These are phyloP conservation scores for Claviceps spartinae DNA, from an alignment of 2,329 filamentous ascomycete genomes.

Conservation along the genomic window DNA sequence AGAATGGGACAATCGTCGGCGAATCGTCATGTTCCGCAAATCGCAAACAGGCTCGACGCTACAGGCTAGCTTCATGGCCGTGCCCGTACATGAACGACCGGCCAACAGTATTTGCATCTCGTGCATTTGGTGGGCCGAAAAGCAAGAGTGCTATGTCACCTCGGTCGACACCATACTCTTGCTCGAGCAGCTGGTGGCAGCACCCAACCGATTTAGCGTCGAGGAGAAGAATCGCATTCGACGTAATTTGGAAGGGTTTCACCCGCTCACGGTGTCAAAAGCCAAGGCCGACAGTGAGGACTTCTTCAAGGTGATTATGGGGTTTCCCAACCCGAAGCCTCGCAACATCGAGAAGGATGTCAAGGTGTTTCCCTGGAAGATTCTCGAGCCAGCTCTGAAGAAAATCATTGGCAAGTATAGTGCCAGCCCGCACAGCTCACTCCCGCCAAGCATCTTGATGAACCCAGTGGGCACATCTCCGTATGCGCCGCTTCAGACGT, in stretches of 20 bases:
- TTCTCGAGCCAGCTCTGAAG: constrained; percentile 72
- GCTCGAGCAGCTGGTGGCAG: constrained; percentile 76
- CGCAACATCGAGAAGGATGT: constrained; percentile 98
- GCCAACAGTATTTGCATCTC: constrained; percentile 87
- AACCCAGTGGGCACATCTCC: constrained; percentile 23
- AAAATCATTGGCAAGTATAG: constrained; percentile 98
- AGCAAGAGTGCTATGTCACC: constrained; percentile 80
- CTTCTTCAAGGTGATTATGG: constrained; percentile 99
- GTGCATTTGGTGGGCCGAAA: constrained; percentile 95
- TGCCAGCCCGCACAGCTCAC: constrained; percentile 30
- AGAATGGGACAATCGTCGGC: constrained; percentile 64
- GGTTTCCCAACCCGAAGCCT: constrained; percentile 85
- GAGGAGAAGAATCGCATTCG: constrained; percentile 98
- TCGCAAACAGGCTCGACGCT: constrained; percentile 72
- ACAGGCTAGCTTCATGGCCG: constrained; percentile 63
- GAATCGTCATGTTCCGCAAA: constrained; percentile 80
- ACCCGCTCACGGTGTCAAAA: constrained; percentile 86
- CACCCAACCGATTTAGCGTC: constrained; percentile 68
- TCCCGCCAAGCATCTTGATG: constrained; percentile 27
- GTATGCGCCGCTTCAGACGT: constrained; percentile 34
- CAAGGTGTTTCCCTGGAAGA: constrained; percentile 96
- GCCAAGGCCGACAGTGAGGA: constrained; percentile 84
- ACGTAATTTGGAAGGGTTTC: constrained; percentile 87
- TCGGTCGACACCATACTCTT: constrained; percentile 94
- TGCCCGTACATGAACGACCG: constrained; percentile 65